Conservation (phyloP, 2,329 filamentous ascomycete species). For the Curvularia verruculosa region DNA sequence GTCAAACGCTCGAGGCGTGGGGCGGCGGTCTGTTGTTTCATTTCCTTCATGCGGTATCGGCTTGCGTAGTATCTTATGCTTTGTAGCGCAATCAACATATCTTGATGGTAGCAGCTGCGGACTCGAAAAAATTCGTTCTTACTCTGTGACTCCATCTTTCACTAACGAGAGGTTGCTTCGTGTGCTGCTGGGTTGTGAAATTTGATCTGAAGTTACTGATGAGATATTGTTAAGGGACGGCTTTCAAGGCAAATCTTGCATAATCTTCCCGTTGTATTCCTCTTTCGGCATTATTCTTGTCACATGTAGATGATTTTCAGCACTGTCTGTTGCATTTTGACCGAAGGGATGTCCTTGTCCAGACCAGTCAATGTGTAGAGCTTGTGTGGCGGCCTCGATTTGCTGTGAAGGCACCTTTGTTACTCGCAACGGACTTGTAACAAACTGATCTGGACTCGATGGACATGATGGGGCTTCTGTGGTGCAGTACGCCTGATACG, state of each 20-base stretch:
- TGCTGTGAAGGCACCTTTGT: not conserved
- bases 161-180: conserved; percentile 20
- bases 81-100: not conserved
- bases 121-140: conserved; percentile 24
- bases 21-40: conserved; percentile 9
- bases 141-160: conserved; percentile 9
- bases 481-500: conserved; percentile 31
- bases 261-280: conserved; percentile 8
- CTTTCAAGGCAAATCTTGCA: conserved; percentile 1
- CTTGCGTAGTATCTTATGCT: not conserved
- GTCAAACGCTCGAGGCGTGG: conserved; percentile 13
- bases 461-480: conserved; percentile 27
- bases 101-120: conserved; percentile 21
- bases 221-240: not conserved
- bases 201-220: conserved; percentile 18
- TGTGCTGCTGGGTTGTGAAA: conserved; percentile 21
- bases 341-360: not conserved
- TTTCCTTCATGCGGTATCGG: not conserved
- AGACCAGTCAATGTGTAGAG: not conserved
- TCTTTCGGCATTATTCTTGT: conserved; percentile 1
- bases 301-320: conserved; percentile 1
- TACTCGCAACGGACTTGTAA: conserved; percentile 9
- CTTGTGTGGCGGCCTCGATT: not conserved
- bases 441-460: conserved; percentile 20
- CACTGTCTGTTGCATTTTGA: conserved; percentile 1